Evolutionary conservation across 441 rosid genomes (phyloP), one percentile per base, ranked within the genome.

Genomic region (Erodium moschatum): DNA sequence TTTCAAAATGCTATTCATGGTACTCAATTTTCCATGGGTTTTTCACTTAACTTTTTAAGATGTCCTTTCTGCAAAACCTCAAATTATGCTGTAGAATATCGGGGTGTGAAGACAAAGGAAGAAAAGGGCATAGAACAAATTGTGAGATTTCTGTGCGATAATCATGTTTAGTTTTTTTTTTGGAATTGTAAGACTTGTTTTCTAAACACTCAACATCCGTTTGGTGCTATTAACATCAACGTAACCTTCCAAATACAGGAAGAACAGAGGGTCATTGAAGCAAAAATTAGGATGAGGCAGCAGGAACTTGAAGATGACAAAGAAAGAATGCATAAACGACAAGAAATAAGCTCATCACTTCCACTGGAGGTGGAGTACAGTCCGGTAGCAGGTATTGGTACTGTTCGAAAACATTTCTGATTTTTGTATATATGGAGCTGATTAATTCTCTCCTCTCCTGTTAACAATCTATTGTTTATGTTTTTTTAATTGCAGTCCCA

Each of bases 11-110:
- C 11, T 19, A 35, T 44, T 46, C 44, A 35, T 44, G 35, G 9
- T 69, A 19, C 71, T 67, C 13, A 67, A 35, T 7, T 66, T n/a
- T 38, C 52, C 82, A 81, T 75, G 56, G 46, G 40, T 71, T 80
- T 65, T 63, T 70, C 44, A 40, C 44, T 40, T 40, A 40, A 40
- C 44, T 40, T 1, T 9, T 8, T 8, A 40, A 40, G 98, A 60
- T 95, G 99, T 70, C 99, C 99, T 7, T 95, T 92, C 79, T 95
- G 98, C 81, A 95, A 95, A 86, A 92, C 97, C 66, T 75, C 87
- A 6, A 92, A 90, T 79, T 95, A 95, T 78, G 99, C 96, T 35
- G 99, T 95, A 58, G 99, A 92, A 83, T 95, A 82, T 73, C 84
- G 92, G 38, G 97, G 99, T 72, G 88, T 85, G 66, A 95, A 90